Conservation (phyloP, 345 rosid species). For the Raphanus sativus region DNA sequence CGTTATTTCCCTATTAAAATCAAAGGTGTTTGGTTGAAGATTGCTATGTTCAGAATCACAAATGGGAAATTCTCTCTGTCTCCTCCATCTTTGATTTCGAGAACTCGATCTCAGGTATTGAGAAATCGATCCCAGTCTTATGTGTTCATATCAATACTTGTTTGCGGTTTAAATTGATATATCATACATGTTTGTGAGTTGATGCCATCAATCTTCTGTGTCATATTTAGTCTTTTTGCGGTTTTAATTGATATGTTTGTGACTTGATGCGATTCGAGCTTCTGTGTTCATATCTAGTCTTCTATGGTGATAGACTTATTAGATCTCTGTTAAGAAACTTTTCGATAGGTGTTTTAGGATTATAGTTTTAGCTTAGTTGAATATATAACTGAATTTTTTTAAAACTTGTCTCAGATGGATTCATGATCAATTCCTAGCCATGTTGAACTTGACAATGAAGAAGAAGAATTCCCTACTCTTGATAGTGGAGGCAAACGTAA, state of each 20-base stretch:
- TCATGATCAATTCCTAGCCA: background rate
- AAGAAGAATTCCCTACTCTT: background rate
- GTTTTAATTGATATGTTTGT: no score
- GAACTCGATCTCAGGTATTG: background rate
- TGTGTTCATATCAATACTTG: background rate
- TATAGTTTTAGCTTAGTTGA: background rate
- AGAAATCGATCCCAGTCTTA: no score
- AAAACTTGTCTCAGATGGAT: background rate
- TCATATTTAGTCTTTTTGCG: no score
- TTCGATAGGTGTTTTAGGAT: no score
- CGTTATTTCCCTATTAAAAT: background rate
- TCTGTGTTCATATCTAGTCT: no score
- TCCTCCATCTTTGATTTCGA: background rate
- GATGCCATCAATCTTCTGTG: no score
- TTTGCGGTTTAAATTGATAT: no score
- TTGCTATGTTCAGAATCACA: background rate
- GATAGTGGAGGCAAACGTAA: background rate
- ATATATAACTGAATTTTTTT: background rate
- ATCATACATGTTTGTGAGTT: no score
- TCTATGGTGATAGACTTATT: no score
- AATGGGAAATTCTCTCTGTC: background rate
- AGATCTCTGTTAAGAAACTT: no score
- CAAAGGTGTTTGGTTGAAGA: background rate
- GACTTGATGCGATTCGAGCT: background rate
- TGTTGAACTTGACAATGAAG: background rate